These are phyloP conservation scores for Xylaria multiplex DNA, from an alignment of 2,329 filamentous ascomycete genomes.

Conservation along the genomic window DNA sequence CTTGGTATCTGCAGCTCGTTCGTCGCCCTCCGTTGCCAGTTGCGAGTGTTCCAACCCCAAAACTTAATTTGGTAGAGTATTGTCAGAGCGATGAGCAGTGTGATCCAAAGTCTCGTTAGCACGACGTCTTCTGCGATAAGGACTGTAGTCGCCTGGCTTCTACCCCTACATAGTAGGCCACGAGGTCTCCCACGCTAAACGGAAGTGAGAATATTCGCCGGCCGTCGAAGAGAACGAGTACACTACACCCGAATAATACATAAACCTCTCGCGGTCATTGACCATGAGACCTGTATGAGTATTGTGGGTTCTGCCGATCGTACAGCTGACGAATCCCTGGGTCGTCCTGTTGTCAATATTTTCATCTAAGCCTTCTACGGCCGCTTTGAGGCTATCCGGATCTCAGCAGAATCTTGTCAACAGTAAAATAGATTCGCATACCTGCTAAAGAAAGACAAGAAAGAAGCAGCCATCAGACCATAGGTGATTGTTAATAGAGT, in stretches of 20 bases:
- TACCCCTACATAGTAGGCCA: constrained; percentile 21
- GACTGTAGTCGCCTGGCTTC: neutral
- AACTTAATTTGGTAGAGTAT: constrained; percentile 15
- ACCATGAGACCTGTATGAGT: constrained; percentile 14
- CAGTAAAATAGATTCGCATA: neutral
- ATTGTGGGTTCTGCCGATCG: constrained; percentile 16
- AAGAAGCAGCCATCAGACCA: constrained; percentile 17
- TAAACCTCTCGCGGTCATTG: constrained; percentile 15
- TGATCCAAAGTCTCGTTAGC: constrained; percentile 1
- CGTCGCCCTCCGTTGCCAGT: constrained; percentile 20
- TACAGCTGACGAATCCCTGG: constrained; percentile 7
- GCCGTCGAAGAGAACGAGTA: constrained; percentile 19
- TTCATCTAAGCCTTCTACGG: constrained; percentile 18
- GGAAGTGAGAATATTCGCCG: constrained; percentile 17
- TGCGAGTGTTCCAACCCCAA: constrained; percentile 16
- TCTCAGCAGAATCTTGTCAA: neutral
- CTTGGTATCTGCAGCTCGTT: constrained; percentile 22
- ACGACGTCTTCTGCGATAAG: neutral
- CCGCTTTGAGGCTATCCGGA: constrained; percentile 10
- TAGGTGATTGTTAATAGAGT: constrained; percentile 23
- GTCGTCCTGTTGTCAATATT: constrained; percentile 23
- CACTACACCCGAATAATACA: constrained; percentile 16
- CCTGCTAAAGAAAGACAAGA: constrained; percentile 18
- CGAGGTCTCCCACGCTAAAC: constrained; percentile 20
- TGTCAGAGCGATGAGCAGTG: constrained; percentile 1